Base-by-base conservation (phyloP, 2,329 filamentous ascomycete species). In the Aspergillus sp. region DNA sequence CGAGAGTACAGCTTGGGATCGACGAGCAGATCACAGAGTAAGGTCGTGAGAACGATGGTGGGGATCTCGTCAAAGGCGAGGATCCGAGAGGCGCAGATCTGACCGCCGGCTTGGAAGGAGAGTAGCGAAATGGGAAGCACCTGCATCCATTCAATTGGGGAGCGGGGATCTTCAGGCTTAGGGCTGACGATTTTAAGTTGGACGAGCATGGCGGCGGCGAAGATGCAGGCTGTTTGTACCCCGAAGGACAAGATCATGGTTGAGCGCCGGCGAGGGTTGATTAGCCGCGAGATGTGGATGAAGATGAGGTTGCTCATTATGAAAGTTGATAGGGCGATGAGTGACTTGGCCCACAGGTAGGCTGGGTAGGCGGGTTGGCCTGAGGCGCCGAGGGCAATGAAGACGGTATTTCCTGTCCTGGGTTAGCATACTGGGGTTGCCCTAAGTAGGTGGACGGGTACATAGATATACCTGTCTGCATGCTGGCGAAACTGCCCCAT, bases 261-360 rank as follows among this genome's bases (percentile, higher is more conserved):
- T 18, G 68, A 72, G 18, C 78, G 74, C 26, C 75, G 76, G 14
- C 71, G 72, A 4, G 74, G 67, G 3, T 55, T 63, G 26, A 76
- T 65, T 16, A 66, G 56, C 5, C 76, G 71, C 22, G 71, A 72
- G 6, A 73, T 53, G 24, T 71, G 64, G 50, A 71, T 76, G 68
- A 79, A 80, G 64, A 78, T 71, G 32, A 80, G 49, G 20, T 74
- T 74, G 60, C 77, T 73, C 11, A 69, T 18, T n/a, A 77, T 60
- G 64, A 78, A 80, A 32, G 73, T 67, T 7, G 60, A 62, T 1
- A 80, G 67, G n/a, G 77, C 71, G 20, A 75, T 73, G 36, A 80
- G 70, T 4, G 76, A 77, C 62, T 79, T 79, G 61, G 75, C 73
- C 73, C 77, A 80, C 49, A 75, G 73, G 54, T 75, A 76, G 6